phyloP scores from a whole-genome alignment of 75 land plant species.

The Cunninghamia lanceolata region DNA sequence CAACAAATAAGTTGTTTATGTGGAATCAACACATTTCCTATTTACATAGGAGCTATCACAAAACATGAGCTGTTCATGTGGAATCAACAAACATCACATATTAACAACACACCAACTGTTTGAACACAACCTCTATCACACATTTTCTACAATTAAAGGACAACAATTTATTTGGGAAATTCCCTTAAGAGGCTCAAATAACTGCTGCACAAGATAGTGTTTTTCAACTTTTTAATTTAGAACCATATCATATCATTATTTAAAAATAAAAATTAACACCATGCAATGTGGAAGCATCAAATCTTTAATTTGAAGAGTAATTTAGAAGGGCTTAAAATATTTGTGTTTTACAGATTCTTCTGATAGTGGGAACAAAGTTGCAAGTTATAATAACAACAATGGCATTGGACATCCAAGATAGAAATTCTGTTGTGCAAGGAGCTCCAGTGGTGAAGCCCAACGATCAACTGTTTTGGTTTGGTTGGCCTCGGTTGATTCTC shows the following conservation, averaged over 20 bases:
- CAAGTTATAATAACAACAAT: constrained; percentile 65
- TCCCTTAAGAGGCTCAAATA: too few relatives aligned
- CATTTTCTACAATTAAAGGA: too few relatives aligned
- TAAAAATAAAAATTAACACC: background rate
- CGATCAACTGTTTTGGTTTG: constrained; percentile 85
- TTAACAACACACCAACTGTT: too few relatives aligned
- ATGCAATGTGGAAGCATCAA: background rate
- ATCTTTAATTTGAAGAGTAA: constrained; percentile 1
- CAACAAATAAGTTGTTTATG: too few relatives aligned
- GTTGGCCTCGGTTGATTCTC: constrained; percentile 57
- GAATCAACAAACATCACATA: too few relatives aligned
- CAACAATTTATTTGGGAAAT: too few relatives aligned
- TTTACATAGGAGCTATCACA: too few relatives aligned
- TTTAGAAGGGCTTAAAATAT: background rate
- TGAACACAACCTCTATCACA: too few relatives aligned
- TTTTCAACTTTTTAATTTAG: background rate
- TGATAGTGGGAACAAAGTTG: constrained; percentile 85
- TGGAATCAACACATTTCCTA: too few relatives aligned
- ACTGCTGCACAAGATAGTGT: too few relatives aligned
- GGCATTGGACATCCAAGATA: constrained; percentile 65
- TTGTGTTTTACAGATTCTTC: constrained; percentile 45
- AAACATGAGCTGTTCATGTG: too few relatives aligned
- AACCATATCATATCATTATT: background rate
- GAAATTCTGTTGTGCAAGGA: constrained; percentile 58
- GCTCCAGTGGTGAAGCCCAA: constrained; percentile 59